Percentiles rank a stretch among this genome's conserved stretches.
Evolutionary conservation across 257 asterid genomes (phyloP).

Genomic region (Solanum pimpinellifolium): DNA sequence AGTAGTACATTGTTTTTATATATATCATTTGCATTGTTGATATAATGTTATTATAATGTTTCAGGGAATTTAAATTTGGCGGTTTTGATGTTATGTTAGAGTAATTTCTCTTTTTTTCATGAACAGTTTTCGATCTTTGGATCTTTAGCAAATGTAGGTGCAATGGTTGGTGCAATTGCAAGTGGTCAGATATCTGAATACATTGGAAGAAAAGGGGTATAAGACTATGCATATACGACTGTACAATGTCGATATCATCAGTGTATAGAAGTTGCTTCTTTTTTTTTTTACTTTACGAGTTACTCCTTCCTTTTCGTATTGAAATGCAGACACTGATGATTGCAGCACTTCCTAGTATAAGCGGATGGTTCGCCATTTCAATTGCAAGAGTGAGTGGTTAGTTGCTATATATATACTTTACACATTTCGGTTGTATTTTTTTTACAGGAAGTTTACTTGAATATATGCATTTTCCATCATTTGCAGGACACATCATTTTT

Average conservation of each 20-base stretch:
- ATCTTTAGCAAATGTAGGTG: slow-evolving; percentile 81
- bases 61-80: not conserved
- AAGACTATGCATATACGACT: not conserved
- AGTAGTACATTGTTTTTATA: not conserved
- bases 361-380: slow-evolving; percentile 83
- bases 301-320: not conserved
- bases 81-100: not conserved
- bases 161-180: slow-evolving; percentile 88
- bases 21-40: not conserved
- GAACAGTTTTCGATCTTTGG: slow-evolving; percentile 73
- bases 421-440: not conserved
- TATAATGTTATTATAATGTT: not conserved
- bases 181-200: slow-evolving; percentile 86
- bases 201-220: slow-evolving; percentile 88
- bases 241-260: not conserved
- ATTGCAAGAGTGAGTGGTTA: slow-evolving; percentile 52
- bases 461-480: not conserved
- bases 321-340: slow-evolving; percentile 70
- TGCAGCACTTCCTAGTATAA: slow-evolving; percentile 74
- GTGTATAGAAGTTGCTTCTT: not conserved
- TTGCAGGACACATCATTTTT: slow-evolving; percentile 68
- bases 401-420: not conserved
- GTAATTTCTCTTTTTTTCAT: not conserved
- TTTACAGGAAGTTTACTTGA: not conserved
- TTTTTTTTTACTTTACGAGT: not conserved